Evolutionary conservation across 2,329 filamentous ascomycete genomes (phyloP).

Genomic region (Fusarium praegraminearum): DNA sequence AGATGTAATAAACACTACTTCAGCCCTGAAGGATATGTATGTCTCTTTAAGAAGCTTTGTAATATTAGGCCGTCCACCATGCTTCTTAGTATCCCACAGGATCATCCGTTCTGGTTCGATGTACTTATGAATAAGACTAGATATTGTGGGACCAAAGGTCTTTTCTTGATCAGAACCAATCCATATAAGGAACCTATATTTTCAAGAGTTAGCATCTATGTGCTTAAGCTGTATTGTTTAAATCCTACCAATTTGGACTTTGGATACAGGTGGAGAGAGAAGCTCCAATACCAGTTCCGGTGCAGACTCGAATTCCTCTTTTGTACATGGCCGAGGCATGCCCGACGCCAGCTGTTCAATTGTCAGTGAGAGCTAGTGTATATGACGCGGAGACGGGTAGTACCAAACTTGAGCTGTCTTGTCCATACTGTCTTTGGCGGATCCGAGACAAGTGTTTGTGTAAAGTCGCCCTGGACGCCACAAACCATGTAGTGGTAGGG

Average conservation of each 20-base stretch:
- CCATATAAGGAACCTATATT: neutral
- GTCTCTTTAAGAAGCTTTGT: neutral
- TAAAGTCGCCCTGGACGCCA: neutral
- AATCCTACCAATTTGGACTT: neutral
- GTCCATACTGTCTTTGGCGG: neutral
- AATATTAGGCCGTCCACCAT: neutral
- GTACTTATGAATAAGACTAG: neutral
- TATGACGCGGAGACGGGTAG: too few species aligned
- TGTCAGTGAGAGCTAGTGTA: too few species aligned
- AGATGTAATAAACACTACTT: neutral
- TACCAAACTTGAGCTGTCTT: neutral
- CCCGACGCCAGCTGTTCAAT: neutral
- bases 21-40: neutral
- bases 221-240: too few species aligned
- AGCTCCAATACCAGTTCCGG: neutral
- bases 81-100: neutral
- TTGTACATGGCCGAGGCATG: neutral
- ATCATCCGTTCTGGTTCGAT: neutral
- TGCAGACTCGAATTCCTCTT: neutral
- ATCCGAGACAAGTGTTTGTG: neutral
- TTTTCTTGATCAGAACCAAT: neutral
- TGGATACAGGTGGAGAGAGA: neutral
- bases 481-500: neutral
- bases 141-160: neutral
- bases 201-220: neutral